Evolutionary conservation across 2,329 filamentous ascomycete genomes (phyloP), one percentile per base, ranked within the genome.

Genomic region (Penicillium freii): DNA sequence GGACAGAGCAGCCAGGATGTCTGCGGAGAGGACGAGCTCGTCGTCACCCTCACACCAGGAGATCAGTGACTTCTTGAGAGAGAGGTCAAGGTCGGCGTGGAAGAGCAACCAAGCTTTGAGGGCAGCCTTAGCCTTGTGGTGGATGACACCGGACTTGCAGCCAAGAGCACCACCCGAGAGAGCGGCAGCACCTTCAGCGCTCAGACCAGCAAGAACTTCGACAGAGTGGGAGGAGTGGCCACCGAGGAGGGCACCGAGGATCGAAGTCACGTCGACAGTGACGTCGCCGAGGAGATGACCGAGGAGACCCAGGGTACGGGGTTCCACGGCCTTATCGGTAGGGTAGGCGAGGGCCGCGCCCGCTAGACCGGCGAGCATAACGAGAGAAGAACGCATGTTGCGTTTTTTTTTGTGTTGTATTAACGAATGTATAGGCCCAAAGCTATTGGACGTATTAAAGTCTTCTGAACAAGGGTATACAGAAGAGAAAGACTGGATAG

Each of bases 101-200:
- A 61, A 51, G 50, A 56, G 59, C 54, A 75, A 58, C 72, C 72
- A 75, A 19, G 54, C 29, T 43, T 65, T 65, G 31, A 75, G 61
- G 29, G 72, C 65, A 19, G 53, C 58, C 53, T 70, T 72, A 19
- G 69, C 71, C 48, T 57, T 38, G 51, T 59, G 55, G 39, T 71
- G 59, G 53, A 75, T 66, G 15, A 54, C 56, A 46, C 63, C 64
- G 42, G 71, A 65, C 56, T 64, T 69, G 60, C 69, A 70, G 62
- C 73, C 73, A 46, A 75, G 56, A 50, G 68, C 70, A 69, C 70
- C 68, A 61, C 69, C 71, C 51, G 69, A 59, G 19, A 75, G 69
- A 51, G 73, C 73, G 29, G 72, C 73, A 50, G 72, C 73, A 60
- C 64, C 73, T 53, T 69, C 59, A 38, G 71, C 68, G 49, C 61